Percentiles rank a stretch among this genome's conserved stretches.
Evolutionary conservation across 345 rosid genomes (phyloP).

Genomic region (Arabis hirsuta): DNA sequence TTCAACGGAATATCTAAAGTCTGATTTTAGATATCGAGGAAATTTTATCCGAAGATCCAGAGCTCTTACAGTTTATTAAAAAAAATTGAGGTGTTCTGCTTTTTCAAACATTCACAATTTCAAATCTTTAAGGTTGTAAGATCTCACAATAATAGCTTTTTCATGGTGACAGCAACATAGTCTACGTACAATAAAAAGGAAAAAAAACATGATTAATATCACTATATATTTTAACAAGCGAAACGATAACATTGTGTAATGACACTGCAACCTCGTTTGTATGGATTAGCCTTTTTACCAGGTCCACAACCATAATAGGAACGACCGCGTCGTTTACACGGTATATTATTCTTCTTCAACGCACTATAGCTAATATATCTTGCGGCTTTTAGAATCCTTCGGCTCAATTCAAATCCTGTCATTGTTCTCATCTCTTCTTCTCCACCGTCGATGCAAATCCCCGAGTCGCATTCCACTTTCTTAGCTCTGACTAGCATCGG

Average conservation of each 20-base stretch:
- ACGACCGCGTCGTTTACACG: conserved; percentile 48
- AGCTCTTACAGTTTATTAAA: no score
- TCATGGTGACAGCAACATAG: neutral
- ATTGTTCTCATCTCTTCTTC: conserved; percentile 19
- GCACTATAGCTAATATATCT: conserved; percentile 52
- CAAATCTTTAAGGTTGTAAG: no score
- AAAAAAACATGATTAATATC: neutral
- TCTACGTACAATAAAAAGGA: neutral
- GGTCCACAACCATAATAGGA: conserved; percentile 51
- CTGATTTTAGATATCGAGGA: no score
- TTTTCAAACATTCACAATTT: no score
- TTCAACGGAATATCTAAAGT: no score
- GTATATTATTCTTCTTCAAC: conserved; percentile 35
- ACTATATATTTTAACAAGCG: neutral
- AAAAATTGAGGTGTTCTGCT: no score
- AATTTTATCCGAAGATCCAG: no score
- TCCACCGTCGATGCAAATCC: conserved; percentile 19
- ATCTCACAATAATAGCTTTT: no score
- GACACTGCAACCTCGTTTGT: conserved; percentile 48
- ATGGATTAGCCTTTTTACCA: conserved; percentile 46
- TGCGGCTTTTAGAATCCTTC: conserved; percentile 15
- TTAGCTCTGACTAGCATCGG: conserved; percentile 12
- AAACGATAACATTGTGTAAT: conserved; percentile 43
- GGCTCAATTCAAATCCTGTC: conserved; percentile 18
- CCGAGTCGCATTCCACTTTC: neutral